These are phyloP conservation scores for Paraphysoderma sedebokerense DNA, from an alignment of 371 early-diverging fungal species.

Conservation along the genomic window DNA sequence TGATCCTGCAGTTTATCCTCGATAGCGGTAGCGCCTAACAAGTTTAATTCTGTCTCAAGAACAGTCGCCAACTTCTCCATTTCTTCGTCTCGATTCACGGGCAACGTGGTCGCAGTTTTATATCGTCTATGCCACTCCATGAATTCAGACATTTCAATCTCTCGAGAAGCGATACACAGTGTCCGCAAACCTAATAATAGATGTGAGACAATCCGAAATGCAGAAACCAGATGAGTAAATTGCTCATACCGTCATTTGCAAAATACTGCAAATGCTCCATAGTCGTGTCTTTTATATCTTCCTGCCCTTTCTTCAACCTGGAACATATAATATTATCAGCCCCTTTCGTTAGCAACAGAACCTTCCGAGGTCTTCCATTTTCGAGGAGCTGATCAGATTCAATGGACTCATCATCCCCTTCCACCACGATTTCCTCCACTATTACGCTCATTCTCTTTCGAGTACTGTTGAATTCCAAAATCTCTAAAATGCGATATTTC, in stretches of 20 bases:
- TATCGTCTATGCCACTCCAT: slow-evolving; percentile 45
- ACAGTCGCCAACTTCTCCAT: slow-evolving; percentile 50
- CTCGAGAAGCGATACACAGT: slow-evolving; percentile 62
- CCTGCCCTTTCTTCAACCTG: slow-evolving; percentile 31
- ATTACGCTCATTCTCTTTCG: slow-evolving; percentile 93
- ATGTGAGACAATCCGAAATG: slow-evolving; percentile 1
- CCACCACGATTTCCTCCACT: slow-evolving; percentile 49
- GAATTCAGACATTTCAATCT: slow-evolving; percentile 48
- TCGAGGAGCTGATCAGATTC: too few species aligned
- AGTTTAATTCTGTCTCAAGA: slow-evolving; percentile 57
- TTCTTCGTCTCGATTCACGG: slow-evolving; percentile 55
- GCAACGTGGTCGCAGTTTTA: slow-evolving; percentile 43
- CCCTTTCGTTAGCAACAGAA: slow-evolving; percentile 85
- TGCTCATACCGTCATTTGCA: slow-evolving; percentile 38
- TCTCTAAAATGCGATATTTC: slow-evolving; percentile 50
- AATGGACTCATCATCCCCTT: too few species aligned
- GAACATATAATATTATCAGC: slow-evolving; percentile 87
- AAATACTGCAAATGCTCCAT: slow-evolving; percentile 47
- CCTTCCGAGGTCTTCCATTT: slow-evolving; percentile 31
- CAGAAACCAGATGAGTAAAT: neutral
- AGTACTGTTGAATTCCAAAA: slow-evolving; percentile 79
- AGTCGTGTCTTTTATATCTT: slow-evolving; percentile 28
- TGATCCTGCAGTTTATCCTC: slow-evolving; percentile 96
- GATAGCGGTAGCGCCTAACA: slow-evolving; percentile 92
- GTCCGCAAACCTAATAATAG: slow-evolving; percentile 56